Conservation (phyloP, 768 basidiomycete species). For the Podaxis pistillaris region DNA sequence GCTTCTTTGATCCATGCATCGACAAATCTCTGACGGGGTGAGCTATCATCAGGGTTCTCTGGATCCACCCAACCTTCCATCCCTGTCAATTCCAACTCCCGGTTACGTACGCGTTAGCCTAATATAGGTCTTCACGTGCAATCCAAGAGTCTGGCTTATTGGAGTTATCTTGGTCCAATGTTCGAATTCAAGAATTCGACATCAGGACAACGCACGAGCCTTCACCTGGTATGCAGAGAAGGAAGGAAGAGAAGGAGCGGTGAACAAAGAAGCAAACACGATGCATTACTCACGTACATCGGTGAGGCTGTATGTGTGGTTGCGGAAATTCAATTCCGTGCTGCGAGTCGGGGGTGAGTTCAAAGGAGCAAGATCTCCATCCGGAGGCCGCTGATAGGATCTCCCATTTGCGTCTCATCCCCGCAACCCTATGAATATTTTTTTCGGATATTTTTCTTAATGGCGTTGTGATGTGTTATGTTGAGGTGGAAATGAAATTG, state of each 20-base stretch:
- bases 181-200: slow-evolving; percentile 12
- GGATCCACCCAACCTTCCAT: slow-evolving; percentile 10
- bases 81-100: neutral
- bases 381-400: slow-evolving; percentile 12
- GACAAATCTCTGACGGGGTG: slow-evolving; percentile 6
- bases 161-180: neutral
- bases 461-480: neutral
- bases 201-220: slow-evolving; percentile 2
- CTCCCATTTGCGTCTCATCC: neutral
- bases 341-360: slow-evolving; percentile 2
- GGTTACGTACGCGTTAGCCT: slow-evolving; percentile 11
- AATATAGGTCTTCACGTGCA: slow-evolving; percentile 12
- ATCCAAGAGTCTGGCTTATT: slow-evolving; percentile 1
- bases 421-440: neutral
- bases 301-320: neutral
- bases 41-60: slow-evolving; percentile 12
- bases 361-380: slow-evolving; percentile 12
- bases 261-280: neutral
- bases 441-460: slow-evolving; percentile 5
- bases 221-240: neutral
- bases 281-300: neutral
- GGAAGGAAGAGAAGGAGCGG: neutral
- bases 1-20: slow-evolving; percentile 16
- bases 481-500: slow-evolving; percentile 3
- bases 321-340: neutral